Base-by-base conservation (phyloP, 2,329 filamentous ascomycete species). In the Fusarium clavum region DNA sequence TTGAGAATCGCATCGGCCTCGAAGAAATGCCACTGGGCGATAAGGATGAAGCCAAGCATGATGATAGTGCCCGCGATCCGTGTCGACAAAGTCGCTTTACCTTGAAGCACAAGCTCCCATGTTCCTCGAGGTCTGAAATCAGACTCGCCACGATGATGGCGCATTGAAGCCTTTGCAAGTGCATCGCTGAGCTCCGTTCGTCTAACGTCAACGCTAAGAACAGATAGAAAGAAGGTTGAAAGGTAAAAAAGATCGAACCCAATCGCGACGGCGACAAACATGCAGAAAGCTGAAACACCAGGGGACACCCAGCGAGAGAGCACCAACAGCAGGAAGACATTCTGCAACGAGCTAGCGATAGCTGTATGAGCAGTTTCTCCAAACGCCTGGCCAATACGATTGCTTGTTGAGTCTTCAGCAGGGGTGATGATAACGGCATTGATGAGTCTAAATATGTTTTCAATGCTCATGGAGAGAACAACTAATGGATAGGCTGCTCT, bases 21-120 rank as follows among this genome's bases (percentile, higher is more conserved):
- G 68, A 92, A 91, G 70, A 94, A 94, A 74, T 94, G 92, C 85
- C 90, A 92, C 71, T 94, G 92, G 1, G 92, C 88, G 45, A 91
- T 88, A 18, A 94, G 76, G 9, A 94, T 87, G 69, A 94, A 92
- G 3, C 88, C 89, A 24, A 93, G 81, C 77, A 93, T 90, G 30
- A 94, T 89, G 14, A 91, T 85, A 1, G 91, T 92, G 1, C 92
- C 92, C 5, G 92, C 92, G 70, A 94, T 89, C 30, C 92, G 86
- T 3, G 92, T 94, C 41, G 90, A 92, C 66, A 92, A 81, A 10
- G 91, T 88, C 8, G 89, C 81, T 30, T 87, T 88, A n/a, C 91
- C 90, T 53, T 88, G 86, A 5, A 90, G 78, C n/a, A 93, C 73
- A 8, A 86, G 85, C 64, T 88, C 86, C 90, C 91, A 93, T 6